Evolutionary conservation across 495 filamentous ascomycete genomes (phyloP).

Genomic region (Lophium mytilinum): DNA sequence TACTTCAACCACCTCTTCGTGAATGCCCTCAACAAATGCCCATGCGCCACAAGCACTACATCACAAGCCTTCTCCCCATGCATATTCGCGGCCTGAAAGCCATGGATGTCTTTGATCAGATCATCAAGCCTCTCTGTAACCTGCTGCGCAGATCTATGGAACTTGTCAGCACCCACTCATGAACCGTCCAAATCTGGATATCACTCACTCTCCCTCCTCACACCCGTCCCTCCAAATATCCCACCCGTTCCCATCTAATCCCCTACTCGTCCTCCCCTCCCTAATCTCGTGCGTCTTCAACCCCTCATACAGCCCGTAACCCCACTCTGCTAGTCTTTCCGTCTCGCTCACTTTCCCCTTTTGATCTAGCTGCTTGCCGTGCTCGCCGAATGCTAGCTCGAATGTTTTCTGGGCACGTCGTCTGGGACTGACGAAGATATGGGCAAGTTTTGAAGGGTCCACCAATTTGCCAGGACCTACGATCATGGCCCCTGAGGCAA

Average conservation of each 20-base stretch:
- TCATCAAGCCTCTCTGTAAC: constrained; percentile 61
- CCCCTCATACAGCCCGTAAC: constrained; percentile 29
- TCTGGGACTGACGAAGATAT: constrained; percentile 23
- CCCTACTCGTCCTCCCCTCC: constrained; percentile 11
- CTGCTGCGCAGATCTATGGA: constrained; percentile 51
- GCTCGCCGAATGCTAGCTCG: constrained; percentile 17
- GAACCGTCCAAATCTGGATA: background rate
- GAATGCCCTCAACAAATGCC: constrained; percentile 82
- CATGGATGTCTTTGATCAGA: constrained; percentile 64
- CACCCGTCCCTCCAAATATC: constrained; percentile 85
- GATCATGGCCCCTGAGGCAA: constrained; percentile 15
- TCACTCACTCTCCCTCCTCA: constrained; percentile 51
- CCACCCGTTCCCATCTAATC: constrained; percentile 52
- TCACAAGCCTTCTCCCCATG: constrained; percentile 45
- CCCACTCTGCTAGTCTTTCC: constrained; percentile 26
- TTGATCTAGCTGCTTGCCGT: constrained; percentile 3
- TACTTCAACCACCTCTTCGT: constrained; percentile 79
- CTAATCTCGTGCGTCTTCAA: constrained; percentile 25
- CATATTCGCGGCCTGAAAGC: constrained; percentile 45
- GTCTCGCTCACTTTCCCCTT: constrained; percentile 6
- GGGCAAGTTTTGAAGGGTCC: constrained; percentile 24
- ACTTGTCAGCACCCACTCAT: constrained; percentile 15
- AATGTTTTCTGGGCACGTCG: constrained; percentile 23
- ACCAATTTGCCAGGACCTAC: constrained; percentile 27
- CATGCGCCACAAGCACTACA: constrained; percentile 66